A percentile compares a stretch with the other conserved stretches of the same genome.
Conservation (phyloP, 495 filamentous ascomycete species). For the Podospora conica region DNA sequence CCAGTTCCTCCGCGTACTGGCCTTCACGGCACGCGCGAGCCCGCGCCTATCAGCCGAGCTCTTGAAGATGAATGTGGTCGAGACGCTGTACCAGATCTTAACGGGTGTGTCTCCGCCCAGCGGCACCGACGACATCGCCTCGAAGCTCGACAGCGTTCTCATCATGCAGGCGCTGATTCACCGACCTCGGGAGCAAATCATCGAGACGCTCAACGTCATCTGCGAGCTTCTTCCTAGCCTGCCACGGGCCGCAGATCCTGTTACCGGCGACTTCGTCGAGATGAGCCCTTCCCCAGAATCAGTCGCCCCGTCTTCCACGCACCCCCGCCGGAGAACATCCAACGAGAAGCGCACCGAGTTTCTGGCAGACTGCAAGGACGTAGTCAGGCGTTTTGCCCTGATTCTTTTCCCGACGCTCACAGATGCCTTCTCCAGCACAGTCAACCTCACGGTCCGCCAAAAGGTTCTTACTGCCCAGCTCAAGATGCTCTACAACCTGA, state of each 20-base stretch:
- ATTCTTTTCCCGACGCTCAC: slow-evolving; percentile 96
- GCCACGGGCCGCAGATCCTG: slow-evolving; percentile 43
- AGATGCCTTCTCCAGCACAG: slow-evolving; percentile 95
- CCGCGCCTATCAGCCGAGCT: slow-evolving; percentile 81
- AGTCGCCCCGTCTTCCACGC: slow-evolving; percentile 29
- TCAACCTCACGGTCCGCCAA: slow-evolving; percentile 95
- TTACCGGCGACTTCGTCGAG: slow-evolving; percentile 48
- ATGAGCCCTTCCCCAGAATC: slow-evolving; percentile 31
- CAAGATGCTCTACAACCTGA: slow-evolving; percentile 97
- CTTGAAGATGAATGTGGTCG: slow-evolving; percentile 94
- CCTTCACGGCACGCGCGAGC: slow-evolving; percentile 82
- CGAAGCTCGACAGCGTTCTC: slow-evolving; percentile 91
- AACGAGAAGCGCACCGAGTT: slow-evolving; percentile 75
- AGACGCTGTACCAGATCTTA: slow-evolving; percentile 95
- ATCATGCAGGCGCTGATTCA: slow-evolving; percentile 99
- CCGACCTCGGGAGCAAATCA: slow-evolving; percentile 91
- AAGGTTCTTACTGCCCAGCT: slow-evolving; percentile 92
- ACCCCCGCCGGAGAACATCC: slow-evolving; percentile 50
- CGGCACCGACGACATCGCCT: slow-evolving; percentile 72
- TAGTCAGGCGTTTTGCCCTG: slow-evolving; percentile 86
- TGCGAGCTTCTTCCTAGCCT: slow-evolving; percentile 85
- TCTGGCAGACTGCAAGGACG: slow-evolving; percentile 70
- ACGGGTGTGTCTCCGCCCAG: slow-evolving; percentile 90
- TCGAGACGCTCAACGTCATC: slow-evolving; percentile 95
- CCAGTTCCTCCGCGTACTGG: slow-evolving; percentile 85